phyloP scores from a whole-genome alignment of 2,329 filamentous ascomycete species.

The Trichophyton rubrum region DNA sequence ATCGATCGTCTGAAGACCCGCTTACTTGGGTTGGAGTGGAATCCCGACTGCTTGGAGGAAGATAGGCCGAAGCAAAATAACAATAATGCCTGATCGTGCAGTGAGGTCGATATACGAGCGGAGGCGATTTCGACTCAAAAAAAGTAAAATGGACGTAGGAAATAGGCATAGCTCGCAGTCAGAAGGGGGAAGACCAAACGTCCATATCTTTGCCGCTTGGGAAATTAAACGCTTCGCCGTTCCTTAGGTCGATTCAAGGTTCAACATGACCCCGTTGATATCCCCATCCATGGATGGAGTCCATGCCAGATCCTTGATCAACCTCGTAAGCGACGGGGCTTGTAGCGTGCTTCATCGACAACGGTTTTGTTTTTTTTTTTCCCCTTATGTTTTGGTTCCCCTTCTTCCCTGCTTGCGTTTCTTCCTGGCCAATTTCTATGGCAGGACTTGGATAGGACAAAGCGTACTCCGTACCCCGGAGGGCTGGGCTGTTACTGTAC shows the following conservation, averaged over 20 bases:
- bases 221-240: background rate
- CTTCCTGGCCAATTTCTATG: too few relatives aligned
- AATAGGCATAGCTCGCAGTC: background rate
- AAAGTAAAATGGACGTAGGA: background rate
- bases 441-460: too few relatives aligned
- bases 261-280: conserved; percentile 3
- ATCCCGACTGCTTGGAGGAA: background rate
- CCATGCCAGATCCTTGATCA: background rate
- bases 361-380: background rate
- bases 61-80: background rate
- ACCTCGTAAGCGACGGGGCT: background rate
- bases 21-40: background rate
- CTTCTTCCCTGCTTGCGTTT: too few relatives aligned
- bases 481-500: too few relatives aligned
- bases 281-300: background rate
- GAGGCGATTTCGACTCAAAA: background rate
- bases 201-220: background rate
- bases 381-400: background rate
- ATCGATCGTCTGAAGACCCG: background rate
- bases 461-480: too few relatives aligned
- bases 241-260: conserved; percentile 1
- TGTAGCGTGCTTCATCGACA: background rate
- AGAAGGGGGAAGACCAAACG: background rate
- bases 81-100: background rate
- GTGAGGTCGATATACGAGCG: background rate